Percentiles rank a stretch among this genome's conserved stretches.
These are phyloP conservation scores for Didymosphaeria variabile DNA, from an alignment of 2,329 filamentous ascomycete species.

Conservation along the genomic window DNA sequence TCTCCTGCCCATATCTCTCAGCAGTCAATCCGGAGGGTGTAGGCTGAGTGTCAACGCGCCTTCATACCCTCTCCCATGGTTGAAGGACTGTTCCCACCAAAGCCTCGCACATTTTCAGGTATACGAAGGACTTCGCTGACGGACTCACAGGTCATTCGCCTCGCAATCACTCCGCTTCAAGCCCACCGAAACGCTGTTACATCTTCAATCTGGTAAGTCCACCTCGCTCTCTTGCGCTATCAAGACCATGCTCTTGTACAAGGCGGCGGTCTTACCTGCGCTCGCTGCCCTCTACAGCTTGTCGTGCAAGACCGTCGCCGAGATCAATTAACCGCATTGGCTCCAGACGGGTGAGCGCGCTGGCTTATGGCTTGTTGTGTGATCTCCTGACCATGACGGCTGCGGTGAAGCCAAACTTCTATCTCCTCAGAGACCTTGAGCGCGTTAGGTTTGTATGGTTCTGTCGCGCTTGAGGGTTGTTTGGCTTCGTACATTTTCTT, in stretches of 20 bases:
- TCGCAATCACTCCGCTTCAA: too few relatives aligned
- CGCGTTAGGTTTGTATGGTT: background rate
- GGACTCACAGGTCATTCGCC: too few relatives aligned
- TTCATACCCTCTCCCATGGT: constrained; percentile 5
- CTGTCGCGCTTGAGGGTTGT: background rate
- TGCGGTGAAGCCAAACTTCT: background rate
- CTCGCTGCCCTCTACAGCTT: background rate
- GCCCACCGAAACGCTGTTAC: too few relatives aligned
- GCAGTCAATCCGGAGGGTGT: background rate
- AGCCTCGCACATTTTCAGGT: constrained; percentile 1
- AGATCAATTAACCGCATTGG: background rate
- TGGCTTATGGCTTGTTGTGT: background rate
- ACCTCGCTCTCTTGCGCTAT: too few relatives aligned
- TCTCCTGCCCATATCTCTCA: too few relatives aligned
- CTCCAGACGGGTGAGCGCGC: background rate
- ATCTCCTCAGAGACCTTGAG: background rate
- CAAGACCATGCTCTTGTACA: too few relatives aligned
- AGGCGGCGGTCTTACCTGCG: too few relatives aligned
- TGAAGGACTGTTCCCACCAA: background rate
- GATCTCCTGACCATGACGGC: background rate
- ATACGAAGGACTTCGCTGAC: too few relatives aligned
- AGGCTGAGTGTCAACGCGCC: constrained; percentile 1
- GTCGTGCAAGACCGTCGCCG: too few relatives aligned
- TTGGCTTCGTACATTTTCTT: background rate
- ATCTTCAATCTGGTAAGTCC: too few relatives aligned